Evolutionary conservation across 2,329 filamentous ascomycete genomes (phyloP).

Genomic region (Cadophora sp.): DNA sequence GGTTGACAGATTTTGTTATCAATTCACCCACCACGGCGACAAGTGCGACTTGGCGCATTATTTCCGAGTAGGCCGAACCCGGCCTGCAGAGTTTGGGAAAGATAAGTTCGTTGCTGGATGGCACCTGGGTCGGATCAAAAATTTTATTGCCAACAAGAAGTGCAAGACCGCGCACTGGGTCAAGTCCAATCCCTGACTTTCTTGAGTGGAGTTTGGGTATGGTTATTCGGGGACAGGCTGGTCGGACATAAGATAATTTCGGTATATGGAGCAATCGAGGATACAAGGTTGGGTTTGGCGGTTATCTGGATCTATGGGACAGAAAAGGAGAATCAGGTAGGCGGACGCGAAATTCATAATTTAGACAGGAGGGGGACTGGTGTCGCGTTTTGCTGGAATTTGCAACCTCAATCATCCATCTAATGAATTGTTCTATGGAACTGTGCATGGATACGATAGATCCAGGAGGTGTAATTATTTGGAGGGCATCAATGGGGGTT

Average conservation of each 20-base stretch:
- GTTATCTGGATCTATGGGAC: background rate
- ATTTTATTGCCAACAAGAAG: constrained; percentile 6
- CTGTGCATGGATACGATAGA: background rate
- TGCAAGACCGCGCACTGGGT: constrained; percentile 16
- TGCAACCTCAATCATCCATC: background rate
- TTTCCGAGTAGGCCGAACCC: constrained; percentile 15
- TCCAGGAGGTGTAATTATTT: background rate
- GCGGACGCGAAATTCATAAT: background rate
- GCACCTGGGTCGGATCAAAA: constrained; percentile 8
- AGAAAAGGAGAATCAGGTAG: background rate
- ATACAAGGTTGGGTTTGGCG: background rate
- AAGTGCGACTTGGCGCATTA: constrained; percentile 21
- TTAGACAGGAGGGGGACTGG: background rate
- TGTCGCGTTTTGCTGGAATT: background rate
- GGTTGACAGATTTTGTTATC: constrained; percentile 21
- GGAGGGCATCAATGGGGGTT: too few species aligned
- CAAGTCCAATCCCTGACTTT: constrained; percentile 10
- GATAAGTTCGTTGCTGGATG: constrained; percentile 11
- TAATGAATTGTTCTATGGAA: background rate
- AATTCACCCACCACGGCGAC: constrained; percentile 17
- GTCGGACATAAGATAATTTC: background rate
- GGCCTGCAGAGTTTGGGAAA: background rate
- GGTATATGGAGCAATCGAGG: background rate
- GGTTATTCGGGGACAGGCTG: background rate
- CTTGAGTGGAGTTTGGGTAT: background rate